Base-by-base conservation (phyloP, 2,329 filamentous ascomycete genomes). In the Conoideocrella luteorostrata region DNA sequence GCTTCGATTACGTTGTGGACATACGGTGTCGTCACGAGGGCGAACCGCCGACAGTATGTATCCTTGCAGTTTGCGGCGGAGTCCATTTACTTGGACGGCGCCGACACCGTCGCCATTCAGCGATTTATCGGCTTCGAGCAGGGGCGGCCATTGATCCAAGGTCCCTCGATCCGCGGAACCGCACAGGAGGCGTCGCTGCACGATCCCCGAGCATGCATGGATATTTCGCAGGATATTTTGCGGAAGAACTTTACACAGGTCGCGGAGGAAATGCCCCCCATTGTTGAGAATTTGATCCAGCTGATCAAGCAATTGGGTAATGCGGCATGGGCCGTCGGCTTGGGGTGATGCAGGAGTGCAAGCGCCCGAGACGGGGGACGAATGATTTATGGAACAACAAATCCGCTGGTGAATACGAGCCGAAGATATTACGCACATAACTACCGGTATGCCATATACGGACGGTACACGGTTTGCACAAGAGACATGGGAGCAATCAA, bases 1-100 rank as follows among this genome's bases (percentile, higher is more conserved):
- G 82, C 80, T 4, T 72, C 75, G 11, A 66, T 88, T 4, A 77
- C 78, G 0, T 65, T 88, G 32, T 88, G 85, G 85, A 75, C 76
- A 0, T 86, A 83, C 51, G 80, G 82, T 1, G 75, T 86, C 0
- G 68, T 82, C 5, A 69, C 65, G 17, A 62, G 66, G 48, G 70
- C 74, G 12, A 57, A 53, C 39, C 52, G 55, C 7, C 56, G 55
- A 58, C 50, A 65, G 51, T 56, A 56, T 49, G 40, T 57, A 11
- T 44, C 56, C 3, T 44, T 56, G 18, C 64, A 65, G n/a, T 63
- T 62, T 43, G 49, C 43, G 39, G 63, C 51, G 35, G 61, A 69
- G 22, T 53, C 60, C 3, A 64, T 81, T 1, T 72, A 75, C 50
- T 65, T 86, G 0, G 82, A 86, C 42, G 74, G 70, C 2, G 61